A percentile compares a stretch with the other conserved stretches of the same genome.
phyloP scores from a whole-genome alignment of 441 rosid species.

The Pelargonium myrrhifolium region DNA sequence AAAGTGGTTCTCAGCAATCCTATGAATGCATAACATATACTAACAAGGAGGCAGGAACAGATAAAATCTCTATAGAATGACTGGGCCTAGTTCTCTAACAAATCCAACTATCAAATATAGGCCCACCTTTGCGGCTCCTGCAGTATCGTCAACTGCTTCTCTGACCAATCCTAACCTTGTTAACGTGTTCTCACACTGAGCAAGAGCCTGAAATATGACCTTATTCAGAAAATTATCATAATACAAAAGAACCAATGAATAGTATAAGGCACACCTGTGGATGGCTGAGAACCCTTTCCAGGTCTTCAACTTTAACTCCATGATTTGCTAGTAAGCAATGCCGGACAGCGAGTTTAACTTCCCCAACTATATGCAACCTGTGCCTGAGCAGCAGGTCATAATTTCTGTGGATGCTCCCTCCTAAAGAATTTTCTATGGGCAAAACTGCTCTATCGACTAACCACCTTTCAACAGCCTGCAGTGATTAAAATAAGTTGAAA shows the following conservation, averaged over 20 bases:
- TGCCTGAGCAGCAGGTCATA: slow-evolving; percentile 89
- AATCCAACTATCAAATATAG: not conserved
- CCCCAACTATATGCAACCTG: slow-evolving; percentile 90
- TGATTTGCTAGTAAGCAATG: slow-evolving; percentile 91
- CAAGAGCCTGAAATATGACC: slow-evolving; percentile 63
- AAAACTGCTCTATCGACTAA: slow-evolving; percentile 87
- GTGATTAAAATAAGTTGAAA: not conserved
- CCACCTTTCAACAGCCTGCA: slow-evolving; percentile 86
- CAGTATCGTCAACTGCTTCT: slow-evolving; percentile 94
- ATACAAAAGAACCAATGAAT: slow-evolving; percentile 2
- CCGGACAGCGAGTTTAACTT: slow-evolving; percentile 79
- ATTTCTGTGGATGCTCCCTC: slow-evolving; percentile 95
- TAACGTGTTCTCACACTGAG: slow-evolving; percentile 88
- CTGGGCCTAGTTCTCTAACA: not conserved
- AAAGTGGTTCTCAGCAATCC: slow-evolving; percentile 2
- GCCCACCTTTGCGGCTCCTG: slow-evolving; percentile 92
- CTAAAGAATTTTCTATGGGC: slow-evolving; percentile 89
- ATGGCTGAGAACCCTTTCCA: slow-evolving; percentile 91
- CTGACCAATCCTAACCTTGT: slow-evolving; percentile 73
- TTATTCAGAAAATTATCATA: slow-evolving; percentile 10
- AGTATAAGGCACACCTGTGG: slow-evolving; percentile 56
- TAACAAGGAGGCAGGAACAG: not conserved
- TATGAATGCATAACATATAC: not conserved
- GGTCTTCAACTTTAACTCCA: slow-evolving; percentile 66
- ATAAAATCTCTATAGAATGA: not conserved